Evolutionary conservation across 2,329 filamentous ascomycete genomes (phyloP).

Genomic region (Colletotrichum sp.): DNA sequence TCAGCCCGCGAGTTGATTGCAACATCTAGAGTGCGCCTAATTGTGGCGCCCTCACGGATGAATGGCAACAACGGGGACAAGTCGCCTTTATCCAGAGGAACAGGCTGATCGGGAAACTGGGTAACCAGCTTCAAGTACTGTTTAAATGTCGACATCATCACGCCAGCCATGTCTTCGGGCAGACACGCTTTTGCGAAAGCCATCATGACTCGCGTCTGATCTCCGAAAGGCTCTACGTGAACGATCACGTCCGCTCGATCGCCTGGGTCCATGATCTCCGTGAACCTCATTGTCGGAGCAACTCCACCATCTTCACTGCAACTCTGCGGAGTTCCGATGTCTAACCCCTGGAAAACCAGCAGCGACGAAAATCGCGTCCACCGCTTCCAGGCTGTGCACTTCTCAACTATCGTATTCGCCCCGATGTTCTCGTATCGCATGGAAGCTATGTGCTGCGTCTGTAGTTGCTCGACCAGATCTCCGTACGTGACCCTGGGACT

Average conservation of each 20-base stretch:
- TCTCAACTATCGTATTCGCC: constrained; percentile 52
- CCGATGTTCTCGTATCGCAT: constrained; percentile 57
- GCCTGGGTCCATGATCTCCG: not conserved
- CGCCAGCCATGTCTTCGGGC: not conserved
- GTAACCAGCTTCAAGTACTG: not conserved
- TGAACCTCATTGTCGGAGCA: not conserved
- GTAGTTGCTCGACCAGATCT: constrained; percentile 37
- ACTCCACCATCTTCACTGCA: not conserved
- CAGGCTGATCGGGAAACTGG: not conserved
- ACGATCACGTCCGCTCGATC: constrained; percentile 2
- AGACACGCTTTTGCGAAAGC: not conserved
- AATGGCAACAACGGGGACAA: not conserved
- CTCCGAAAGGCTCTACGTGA: not conserved
- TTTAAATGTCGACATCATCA: not conserved
- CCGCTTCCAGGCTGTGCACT: constrained; percentile 44
- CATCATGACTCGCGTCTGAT: not conserved
- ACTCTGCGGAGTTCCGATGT: not conserved
- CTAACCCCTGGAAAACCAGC: not conserved
- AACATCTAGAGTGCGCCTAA: not conserved
- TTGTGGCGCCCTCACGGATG: not conserved
- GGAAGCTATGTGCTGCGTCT: constrained; percentile 51
- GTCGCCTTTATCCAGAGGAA: not conserved
- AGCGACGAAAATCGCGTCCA: not conserved
- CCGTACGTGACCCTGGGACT: not conserved
- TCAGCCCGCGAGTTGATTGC: not conserved